phyloP scores from a whole-genome alignment of 176 grass and related monocot species.

The Zea mays region DNA sequence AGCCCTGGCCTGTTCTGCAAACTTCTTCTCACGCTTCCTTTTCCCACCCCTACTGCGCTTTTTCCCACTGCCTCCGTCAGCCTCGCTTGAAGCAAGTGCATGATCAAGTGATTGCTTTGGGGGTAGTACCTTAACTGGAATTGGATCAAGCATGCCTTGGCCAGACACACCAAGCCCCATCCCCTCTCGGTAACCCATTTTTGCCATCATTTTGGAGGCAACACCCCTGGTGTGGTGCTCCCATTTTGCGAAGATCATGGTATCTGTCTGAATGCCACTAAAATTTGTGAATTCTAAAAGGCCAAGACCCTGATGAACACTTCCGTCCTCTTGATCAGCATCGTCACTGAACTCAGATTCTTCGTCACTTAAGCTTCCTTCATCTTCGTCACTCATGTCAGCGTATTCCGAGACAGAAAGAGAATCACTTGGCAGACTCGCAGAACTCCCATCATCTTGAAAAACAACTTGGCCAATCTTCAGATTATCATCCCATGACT shows the following conservation, averaged over 20 bases:
- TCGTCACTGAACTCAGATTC: slow-evolving; percentile 53
- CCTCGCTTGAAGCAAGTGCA: slow-evolving; percentile 47
- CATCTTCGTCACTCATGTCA: slow-evolving; percentile 52
- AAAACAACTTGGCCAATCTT: slow-evolving; percentile 68
- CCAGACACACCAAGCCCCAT: slow-evolving; percentile 89
- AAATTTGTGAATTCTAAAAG: slow-evolving; percentile 59
- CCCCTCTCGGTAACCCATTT: slow-evolving; percentile 87
- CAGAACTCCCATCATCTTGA: slow-evolving; percentile 65
- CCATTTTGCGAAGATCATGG: slow-evolving; percentile 83
- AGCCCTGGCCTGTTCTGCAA: slow-evolving; percentile 60
- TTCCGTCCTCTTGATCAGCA: slow-evolving; percentile 52
- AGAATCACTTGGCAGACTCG: slow-evolving; percentile 58
- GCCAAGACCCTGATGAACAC: slow-evolving; percentile 66
- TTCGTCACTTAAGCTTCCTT: slow-evolving; percentile 45
- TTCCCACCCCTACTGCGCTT: slow-evolving; percentile 73
- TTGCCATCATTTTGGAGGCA: slow-evolving; percentile 98
- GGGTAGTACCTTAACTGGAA: slow-evolving; percentile 78
- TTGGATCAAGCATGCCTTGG: slow-evolving; percentile 87
- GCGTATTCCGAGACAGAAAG: slow-evolving; percentile 76
- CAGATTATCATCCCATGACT: slow-evolving; percentile 79
- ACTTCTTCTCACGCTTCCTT: slow-evolving; percentile 75
- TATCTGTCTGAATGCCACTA: slow-evolving; percentile 84
- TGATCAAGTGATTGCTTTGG: slow-evolving; percentile 87
- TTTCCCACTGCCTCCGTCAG: slow-evolving; percentile 36
- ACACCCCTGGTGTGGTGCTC: slow-evolving; percentile 87